Conservation (phyloP, 257 asterid species). For the Przewalskia tangutica region DNA sequence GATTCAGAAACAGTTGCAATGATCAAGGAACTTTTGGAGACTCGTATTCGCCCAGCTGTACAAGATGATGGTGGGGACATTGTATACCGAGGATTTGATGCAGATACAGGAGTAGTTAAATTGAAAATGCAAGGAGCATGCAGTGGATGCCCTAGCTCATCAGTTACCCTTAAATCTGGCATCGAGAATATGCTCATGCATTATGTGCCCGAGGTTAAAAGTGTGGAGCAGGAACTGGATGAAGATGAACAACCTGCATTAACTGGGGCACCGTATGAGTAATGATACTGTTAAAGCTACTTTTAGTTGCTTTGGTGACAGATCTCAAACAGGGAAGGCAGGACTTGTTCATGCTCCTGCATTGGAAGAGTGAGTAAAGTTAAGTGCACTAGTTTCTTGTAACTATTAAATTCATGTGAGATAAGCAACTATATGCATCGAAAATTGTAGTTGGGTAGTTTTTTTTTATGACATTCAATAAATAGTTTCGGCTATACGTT, state of each 20-base stretch:
- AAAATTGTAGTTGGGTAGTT: neutral
- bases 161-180: conserved; percentile 84
- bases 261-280: conserved; percentile 64
- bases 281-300: neutral
- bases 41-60: conserved; percentile 79
- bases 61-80: conserved; percentile 96
- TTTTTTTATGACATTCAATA: neutral
- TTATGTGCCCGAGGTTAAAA: conserved; percentile 84
- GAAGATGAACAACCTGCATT: conserved; percentile 54
- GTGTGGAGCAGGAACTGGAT: conserved; percentile 82
- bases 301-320: neutral
- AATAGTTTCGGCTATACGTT: neutral
- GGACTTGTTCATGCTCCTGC: neutral
- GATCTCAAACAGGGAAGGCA: neutral
- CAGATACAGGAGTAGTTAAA: conserved; percentile 63
- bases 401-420: neutral
- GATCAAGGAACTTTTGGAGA: conserved; percentile 86
- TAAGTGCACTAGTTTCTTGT: neutral
- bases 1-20: conserved; percentile 91
- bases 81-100: conserved; percentile 56
- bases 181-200: conserved; percentile 98
- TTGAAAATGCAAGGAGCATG: conserved; percentile 96
- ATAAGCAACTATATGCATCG: neutral
- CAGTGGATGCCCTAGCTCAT: conserved; percentile 89
- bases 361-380: neutral